These are phyloP conservation scores for Cryphonectria radicalis DNA, from an alignment of 2,329 filamentous ascomycete species.

Conservation along the genomic window DNA sequence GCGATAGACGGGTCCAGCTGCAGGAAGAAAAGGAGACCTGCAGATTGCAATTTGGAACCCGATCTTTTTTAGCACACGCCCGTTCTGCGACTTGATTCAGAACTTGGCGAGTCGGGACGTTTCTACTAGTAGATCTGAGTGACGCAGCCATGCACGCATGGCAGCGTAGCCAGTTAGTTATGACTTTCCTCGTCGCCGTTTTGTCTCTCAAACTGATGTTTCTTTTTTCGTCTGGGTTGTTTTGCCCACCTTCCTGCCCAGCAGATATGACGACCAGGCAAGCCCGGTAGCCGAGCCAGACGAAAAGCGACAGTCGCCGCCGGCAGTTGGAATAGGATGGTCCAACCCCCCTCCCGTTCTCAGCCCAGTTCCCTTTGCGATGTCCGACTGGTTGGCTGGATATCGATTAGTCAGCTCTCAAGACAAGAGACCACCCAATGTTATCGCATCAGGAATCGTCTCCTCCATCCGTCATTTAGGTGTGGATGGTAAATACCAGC, in stretches of 20 bases:
- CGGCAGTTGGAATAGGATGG: constrained; percentile 24
- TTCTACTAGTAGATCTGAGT: background rate
- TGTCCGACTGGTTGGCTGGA: background rate
- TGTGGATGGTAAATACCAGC: background rate
- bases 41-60: constrained; percentile 29
- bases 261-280: background rate
- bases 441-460: background rate
- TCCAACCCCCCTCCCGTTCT: background rate
- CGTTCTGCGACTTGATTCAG: constrained; percentile 3
- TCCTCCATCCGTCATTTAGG: background rate
- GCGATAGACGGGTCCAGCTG: constrained; percentile 24
- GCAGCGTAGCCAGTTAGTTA: background rate
- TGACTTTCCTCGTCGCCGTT: background rate
- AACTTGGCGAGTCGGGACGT: background rate
- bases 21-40: constrained; percentile 23
- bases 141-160: background rate
- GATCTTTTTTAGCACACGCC: background rate
- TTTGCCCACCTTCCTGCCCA: background rate
- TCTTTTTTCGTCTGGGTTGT: background rate
- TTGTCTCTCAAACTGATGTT: background rate
- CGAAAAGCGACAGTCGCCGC: background rate
- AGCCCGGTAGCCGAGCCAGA: constrained; percentile 8
- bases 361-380: background rate
- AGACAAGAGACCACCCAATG: background rate
- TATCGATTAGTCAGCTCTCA: background rate